These are phyloP conservation scores for Dissophora globulifera DNA, from an alignment of 192 early-diverging fungal species.

Conservation along the genomic window DNA sequence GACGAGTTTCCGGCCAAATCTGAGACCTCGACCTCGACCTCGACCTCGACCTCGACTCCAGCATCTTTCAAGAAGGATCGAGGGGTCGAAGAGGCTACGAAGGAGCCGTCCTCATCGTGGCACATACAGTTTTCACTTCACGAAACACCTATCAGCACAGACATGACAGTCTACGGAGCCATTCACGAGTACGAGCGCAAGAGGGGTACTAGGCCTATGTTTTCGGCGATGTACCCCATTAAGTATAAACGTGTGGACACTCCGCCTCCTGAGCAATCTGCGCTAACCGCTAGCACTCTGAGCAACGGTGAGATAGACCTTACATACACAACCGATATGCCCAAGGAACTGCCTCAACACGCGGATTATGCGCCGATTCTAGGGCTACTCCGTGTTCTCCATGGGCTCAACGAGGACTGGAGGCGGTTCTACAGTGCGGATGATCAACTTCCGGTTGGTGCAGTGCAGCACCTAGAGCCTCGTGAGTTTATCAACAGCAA, in stretches of 20 bases:
- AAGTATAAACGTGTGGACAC: conserved; percentile 64
- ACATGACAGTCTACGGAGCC: conserved; percentile 77
- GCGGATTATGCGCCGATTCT: conserved; percentile 50
- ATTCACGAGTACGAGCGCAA: conserved; percentile 66
- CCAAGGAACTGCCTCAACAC: conserved; percentile 28
- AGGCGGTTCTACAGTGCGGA: conserved; percentile 39
- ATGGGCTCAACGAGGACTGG: conserved; percentile 51
- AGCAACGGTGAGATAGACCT: not conserved
- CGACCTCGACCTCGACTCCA: too few relatives aligned
- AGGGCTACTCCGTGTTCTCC: conserved; percentile 52
- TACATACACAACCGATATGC: conserved; percentile 32
- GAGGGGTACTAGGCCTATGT: conserved; percentile 57
- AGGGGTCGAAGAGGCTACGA: not conserved
- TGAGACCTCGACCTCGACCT: not conserved
- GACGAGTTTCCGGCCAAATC: not conserved
- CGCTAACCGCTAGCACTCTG: not conserved
- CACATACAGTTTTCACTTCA: conserved; percentile 70
- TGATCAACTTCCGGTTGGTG: conserved; percentile 8
- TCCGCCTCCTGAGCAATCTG: conserved; percentile 31
- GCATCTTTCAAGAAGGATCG: conserved; percentile 2
- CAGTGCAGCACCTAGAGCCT: conserved; percentile 33
- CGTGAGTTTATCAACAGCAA: conserved; percentile 81
- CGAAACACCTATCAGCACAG: conserved; percentile 54
- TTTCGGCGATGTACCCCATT: conserved; percentile 68
- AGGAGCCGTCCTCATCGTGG: conserved; percentile 39